Conservation (phyloP, 441 rosid species). For the Erodium chrysanthum region DNA sequence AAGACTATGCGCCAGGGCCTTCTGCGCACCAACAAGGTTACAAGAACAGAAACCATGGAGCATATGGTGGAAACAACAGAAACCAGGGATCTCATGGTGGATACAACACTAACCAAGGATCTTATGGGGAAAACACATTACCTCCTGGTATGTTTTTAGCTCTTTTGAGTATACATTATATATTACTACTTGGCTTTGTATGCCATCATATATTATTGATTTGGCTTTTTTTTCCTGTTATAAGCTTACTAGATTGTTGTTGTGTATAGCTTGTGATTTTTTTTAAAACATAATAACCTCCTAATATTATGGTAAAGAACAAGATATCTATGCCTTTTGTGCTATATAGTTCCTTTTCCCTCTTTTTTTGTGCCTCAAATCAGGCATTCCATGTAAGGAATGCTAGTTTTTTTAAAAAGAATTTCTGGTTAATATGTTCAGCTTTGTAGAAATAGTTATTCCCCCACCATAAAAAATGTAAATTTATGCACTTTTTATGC, state of each 20-base stretch:
- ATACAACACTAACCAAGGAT: slow-evolving; percentile 6
- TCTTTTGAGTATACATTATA: not conserved
- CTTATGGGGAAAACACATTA: not conserved
- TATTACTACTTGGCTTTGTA: not conserved
- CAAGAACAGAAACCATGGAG: slow-evolving; percentile 6
- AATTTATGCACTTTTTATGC: not conserved
- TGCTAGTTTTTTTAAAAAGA: not conserved
- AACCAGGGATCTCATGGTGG: slow-evolving; percentile 2
- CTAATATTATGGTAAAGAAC: not conserved
- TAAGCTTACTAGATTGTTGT: not conserved
- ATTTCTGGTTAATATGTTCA: not conserved
- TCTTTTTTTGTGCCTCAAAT: not conserved
- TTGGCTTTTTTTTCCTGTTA: not conserved
- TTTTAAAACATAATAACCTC: not conserved
- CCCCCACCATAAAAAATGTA: not conserved
- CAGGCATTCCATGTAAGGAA: not conserved
- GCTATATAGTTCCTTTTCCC: not conserved
- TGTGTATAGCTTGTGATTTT: slow-evolving; percentile 2
- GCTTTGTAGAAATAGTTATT: not conserved
- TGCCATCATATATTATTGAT: not conserved
- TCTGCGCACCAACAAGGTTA: slow-evolving; percentile 3
- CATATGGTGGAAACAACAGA: slow-evolving; percentile 5
- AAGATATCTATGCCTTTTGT: not conserved
- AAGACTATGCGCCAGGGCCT: slow-evolving; percentile 4
- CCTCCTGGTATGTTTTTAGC: slow-evolving; percentile 3